phyloP scores from a whole-genome alignment of 441 rosid genomes.

The Syzygium syzygioides region DNA sequence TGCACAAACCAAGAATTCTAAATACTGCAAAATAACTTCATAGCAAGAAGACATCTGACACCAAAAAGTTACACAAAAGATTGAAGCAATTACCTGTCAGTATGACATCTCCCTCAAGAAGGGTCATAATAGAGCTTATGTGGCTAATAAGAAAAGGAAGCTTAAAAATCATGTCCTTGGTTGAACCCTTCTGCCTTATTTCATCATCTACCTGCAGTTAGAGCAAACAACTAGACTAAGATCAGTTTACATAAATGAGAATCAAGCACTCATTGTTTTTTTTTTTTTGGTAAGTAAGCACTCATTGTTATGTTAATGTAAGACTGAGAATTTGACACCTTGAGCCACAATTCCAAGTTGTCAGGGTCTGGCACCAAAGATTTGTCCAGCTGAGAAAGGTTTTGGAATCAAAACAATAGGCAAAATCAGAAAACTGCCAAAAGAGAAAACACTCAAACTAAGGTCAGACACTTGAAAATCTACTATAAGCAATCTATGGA shows the following conservation, averaged over 20 bases:
- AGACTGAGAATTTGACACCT: constrained; percentile 35
- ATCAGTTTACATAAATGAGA: background rate
- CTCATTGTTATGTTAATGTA: background rate
- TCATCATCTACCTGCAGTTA: constrained; percentile 71
- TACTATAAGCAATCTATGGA: background rate
- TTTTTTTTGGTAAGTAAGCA: too few species aligned
- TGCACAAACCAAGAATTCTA: background rate
- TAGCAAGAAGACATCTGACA: background rate
- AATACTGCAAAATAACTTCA: background rate
- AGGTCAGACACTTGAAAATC: background rate
- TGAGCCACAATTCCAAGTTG: constrained; percentile 86
- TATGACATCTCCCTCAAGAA: constrained; percentile 85
- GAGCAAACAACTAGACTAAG: background rate
- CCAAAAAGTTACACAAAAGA: background rate
- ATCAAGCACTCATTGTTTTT: background rate
- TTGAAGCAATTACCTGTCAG: constrained; percentile 54
- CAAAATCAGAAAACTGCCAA: background rate
- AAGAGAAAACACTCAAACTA: background rate
- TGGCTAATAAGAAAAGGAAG: constrained; percentile 82
- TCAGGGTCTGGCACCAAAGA: constrained; percentile 66
- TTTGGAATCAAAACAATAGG: background rate
- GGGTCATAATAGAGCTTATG: constrained; percentile 87
- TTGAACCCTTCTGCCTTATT: constrained; percentile 68
- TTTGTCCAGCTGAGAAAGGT: constrained; percentile 41
- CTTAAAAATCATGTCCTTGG: constrained; percentile 90